phyloP scores from a whole-genome alignment of 495 filamentous ascomycete genomes.

The Oleoguttula mirabilis region DNA sequence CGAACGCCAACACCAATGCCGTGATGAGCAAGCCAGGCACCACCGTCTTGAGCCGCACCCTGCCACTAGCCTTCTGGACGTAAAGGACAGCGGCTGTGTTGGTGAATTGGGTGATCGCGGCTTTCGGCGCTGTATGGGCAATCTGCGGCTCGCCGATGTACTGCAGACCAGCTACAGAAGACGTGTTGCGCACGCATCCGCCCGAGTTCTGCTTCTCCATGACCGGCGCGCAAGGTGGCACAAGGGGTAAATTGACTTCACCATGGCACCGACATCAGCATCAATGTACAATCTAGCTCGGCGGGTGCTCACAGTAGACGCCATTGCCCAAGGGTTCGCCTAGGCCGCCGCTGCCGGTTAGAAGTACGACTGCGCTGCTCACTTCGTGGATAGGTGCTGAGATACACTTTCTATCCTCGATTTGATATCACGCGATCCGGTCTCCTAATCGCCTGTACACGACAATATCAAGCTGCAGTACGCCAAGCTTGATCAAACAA shows the following conservation, averaged over 20 bases:
- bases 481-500: no score
- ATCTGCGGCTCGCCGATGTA: slow-evolving; percentile 44
- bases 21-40: slow-evolving; percentile 42
- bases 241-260: slow-evolving; percentile 42
- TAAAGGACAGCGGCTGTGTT: slow-evolving; percentile 41
- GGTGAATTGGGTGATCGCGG: slow-evolving; percentile 30
- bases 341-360: no score
- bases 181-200: slow-evolving; percentile 36
- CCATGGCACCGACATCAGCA: no score
- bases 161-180: slow-evolving; percentile 37
- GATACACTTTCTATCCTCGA: no score
- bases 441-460: no score
- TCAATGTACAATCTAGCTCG: no score
- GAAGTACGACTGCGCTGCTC: no score
- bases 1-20: slow-evolving; percentile 34
- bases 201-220: slow-evolving; percentile 34
- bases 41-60: slow-evolving; percentile 41
- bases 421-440: no score
- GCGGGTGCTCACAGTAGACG: no score
- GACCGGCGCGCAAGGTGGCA: slow-evolving; percentile 36
- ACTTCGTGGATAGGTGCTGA: no score
- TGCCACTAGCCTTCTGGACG: slow-evolving; percentile 23
- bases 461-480: no score
- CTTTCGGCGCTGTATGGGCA: slow-evolving; percentile 37
- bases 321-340: no score